Conservation (phyloP, 2,329 filamentous ascomycete genomes). For the Xylaria sp. region DNA sequence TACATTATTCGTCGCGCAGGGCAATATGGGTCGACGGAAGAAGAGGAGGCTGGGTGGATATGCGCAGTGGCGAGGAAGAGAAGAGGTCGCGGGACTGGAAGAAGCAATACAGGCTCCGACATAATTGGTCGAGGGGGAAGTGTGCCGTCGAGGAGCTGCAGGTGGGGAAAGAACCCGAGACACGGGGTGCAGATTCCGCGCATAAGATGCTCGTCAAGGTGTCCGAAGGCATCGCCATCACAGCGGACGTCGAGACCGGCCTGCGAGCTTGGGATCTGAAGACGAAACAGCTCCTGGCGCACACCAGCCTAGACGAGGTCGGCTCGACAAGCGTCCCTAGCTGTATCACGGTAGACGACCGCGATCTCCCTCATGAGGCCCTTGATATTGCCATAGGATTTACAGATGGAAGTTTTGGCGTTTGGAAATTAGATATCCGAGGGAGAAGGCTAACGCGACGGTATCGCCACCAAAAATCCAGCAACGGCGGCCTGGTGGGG, state of each 20-base stretch:
- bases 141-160: constrained; percentile 79
- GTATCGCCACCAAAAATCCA: constrained; percentile 64
- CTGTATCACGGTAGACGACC: constrained; percentile 67
- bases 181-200: constrained; percentile 39
- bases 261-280: constrained; percentile 79
- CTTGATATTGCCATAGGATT: constrained; percentile 72
- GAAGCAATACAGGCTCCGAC: constrained; percentile 80
- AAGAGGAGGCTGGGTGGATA: constrained; percentile 51
- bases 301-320: constrained; percentile 39
- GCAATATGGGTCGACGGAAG: constrained; percentile 51
- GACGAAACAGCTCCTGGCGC: constrained; percentile 62
- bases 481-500: constrained; percentile 67
- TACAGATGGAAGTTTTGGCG: constrained; percentile 68
- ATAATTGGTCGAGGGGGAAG: constrained; percentile 87
- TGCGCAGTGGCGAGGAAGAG: constrained; percentile 52
- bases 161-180: constrained; percentile 34
- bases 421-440: constrained; percentile 64
- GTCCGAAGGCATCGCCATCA: constrained; percentile 75
- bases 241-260: constrained; percentile 69
- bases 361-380: constrained; percentile 43
- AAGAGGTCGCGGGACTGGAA: constrained; percentile 44
- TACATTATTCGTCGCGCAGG: constrained; percentile 49
- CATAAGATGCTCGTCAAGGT: constrained; percentile 75
- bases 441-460: constrained; percentile 47
- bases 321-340: constrained; percentile 49